These are phyloP conservation scores for Alternaria solani DNA, from an alignment of 2,329 filamentous ascomycete species.

Conservation along the genomic window DNA sequence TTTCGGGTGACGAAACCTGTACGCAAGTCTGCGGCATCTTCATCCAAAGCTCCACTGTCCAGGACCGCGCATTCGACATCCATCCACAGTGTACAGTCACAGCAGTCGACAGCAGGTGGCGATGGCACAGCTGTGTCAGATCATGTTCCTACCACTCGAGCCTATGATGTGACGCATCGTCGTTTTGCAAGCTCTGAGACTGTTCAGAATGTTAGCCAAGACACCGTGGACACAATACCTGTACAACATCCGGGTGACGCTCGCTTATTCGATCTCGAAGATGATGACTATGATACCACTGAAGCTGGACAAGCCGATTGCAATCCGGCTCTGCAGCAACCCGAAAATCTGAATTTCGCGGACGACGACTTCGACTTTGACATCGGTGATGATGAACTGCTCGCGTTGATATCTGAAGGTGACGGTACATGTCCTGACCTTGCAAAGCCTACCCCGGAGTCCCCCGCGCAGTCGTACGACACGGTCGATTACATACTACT, in stretches of 20 bases:
- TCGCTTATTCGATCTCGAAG: background rate
- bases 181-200: background rate
- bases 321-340: background rate
- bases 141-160: background rate
- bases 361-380: constrained; percentile 32
- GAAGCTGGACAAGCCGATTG: background rate
- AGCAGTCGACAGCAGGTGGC: background rate
- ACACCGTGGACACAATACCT: background rate
- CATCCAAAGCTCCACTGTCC: background rate
- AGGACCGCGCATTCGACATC: background rate
- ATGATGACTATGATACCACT: background rate
- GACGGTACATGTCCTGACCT: background rate
- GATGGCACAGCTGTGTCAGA: background rate
- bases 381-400: constrained; percentile 36
- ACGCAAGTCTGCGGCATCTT: background rate
- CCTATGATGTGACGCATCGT: background rate
- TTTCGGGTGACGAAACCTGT: constrained; percentile 24
- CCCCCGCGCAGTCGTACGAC: background rate
- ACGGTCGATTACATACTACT: background rate
- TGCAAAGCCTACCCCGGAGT: constrained; percentile 5
- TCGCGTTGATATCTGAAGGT: constrained; percentile 19
- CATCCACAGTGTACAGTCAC: background rate
- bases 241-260: background rate
- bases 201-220: background rate
- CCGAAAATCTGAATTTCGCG: background rate